Conservation (phyloP, 225 moss, liverwort and hornwort species). For the Marchantia polymorpha region DNA sequence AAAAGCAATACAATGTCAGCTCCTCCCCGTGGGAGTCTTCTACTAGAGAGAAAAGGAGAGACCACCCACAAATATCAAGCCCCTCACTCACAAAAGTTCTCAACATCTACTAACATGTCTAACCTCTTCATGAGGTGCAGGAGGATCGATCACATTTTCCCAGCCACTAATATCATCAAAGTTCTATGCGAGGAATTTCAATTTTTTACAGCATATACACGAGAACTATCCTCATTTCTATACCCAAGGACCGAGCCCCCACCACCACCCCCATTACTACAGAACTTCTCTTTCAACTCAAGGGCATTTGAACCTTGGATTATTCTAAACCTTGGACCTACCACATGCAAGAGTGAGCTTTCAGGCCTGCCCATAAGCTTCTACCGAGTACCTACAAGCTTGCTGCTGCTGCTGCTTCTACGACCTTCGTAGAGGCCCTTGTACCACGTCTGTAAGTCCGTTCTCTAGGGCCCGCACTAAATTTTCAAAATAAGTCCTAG, state of each 20-base stretch:
- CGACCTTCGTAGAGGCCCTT: neutral
- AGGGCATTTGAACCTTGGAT: constrained; percentile 11
- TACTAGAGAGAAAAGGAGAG: neutral
- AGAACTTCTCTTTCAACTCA: neutral
- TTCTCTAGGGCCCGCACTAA: constrained; percentile 56
- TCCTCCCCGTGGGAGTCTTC: constrained; percentile 6
- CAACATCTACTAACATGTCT: constrained; percentile 4
- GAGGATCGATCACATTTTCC: constrained; percentile 1
- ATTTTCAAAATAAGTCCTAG: constrained; percentile 93
- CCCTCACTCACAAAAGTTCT: constrained; percentile 11
- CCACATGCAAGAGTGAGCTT: constrained; percentile 3
- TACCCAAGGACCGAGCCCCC: constrained; percentile 5
- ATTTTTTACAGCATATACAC: constrained; percentile 13
- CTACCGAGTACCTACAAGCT: neutral
- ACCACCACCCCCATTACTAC: neutral
- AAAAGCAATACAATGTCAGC: neutral
- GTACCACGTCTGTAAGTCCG: constrained; percentile 61
- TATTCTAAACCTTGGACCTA: constrained; percentile 8
- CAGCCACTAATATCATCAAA: constrained; percentile 3
- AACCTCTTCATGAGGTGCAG: constrained; percentile 13
- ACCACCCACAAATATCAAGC: constrained; percentile 6
- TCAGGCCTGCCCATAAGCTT: neutral
- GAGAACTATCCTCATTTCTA: constrained; percentile 14
- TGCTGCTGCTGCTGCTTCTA: neutral
- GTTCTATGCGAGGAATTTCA: constrained; percentile 14